phyloP scores from a whole-genome alignment of 306 rosid genomes.

The Luffa aegyptiaca region DNA sequence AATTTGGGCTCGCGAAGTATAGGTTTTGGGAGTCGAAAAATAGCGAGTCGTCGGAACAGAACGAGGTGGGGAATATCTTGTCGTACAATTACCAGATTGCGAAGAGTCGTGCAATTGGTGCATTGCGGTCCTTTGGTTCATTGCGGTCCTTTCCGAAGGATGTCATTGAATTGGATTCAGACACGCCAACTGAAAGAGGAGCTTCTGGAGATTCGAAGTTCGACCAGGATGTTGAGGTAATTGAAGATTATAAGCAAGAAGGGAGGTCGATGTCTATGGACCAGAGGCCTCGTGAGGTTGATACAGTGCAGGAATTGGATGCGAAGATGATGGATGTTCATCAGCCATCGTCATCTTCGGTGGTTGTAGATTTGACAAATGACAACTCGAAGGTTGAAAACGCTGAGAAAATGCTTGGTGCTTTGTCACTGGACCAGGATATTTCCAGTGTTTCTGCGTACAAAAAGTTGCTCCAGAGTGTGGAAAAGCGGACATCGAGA shows the following conservation, averaged over 20 bases:
- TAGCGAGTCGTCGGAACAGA: background rate
- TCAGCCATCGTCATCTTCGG: slow-evolving; percentile 32
- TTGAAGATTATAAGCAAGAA: slow-evolving; percentile 29
- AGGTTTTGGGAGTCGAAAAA: slow-evolving; percentile 3
- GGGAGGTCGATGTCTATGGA: slow-evolving; percentile 18
- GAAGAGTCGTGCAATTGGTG: slow-evolving; percentile 25
- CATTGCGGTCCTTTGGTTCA: slow-evolving; percentile 10
- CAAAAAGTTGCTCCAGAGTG: slow-evolving; percentile 51
- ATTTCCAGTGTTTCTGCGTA: slow-evolving; percentile 27
- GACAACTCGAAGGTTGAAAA: slow-evolving; percentile 27
- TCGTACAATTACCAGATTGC: slow-evolving; percentile 7
- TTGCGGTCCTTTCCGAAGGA: slow-evolving; percentile 8
- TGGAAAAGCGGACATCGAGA: slow-evolving; percentile 14
- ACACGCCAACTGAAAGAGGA: slow-evolving; percentile 12
- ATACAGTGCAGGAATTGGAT: slow-evolving; percentile 27
- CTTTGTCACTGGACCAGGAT: slow-evolving; percentile 23
- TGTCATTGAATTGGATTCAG: slow-evolving; percentile 45
- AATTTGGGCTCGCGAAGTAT: slow-evolving; percentile 19
- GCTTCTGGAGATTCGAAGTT: slow-evolving; percentile 43
- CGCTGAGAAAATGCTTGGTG: slow-evolving; percentile 24
- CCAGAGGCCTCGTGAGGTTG: slow-evolving; percentile 18
- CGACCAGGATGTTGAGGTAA: slow-evolving; percentile 37
- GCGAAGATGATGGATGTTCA: slow-evolving; percentile 15
- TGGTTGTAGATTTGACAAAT: slow-evolving; percentile 36
- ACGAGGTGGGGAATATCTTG: slow-evolving; percentile 31